Conservation (phyloP, 306 rosid species). For the Mimosa bimucronata region DNA sequence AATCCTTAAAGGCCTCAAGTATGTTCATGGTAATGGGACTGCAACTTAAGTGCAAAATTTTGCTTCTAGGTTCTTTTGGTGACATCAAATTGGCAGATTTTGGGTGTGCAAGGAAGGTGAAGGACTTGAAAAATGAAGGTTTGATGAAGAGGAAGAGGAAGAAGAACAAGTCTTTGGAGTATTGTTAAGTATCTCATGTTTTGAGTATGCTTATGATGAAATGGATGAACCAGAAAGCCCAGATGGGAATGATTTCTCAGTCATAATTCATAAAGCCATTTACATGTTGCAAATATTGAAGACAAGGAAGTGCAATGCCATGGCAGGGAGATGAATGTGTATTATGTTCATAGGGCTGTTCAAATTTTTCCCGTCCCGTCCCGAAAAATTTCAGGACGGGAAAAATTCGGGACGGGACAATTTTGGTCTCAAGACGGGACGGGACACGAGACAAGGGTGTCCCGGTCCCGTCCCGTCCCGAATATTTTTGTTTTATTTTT, state of each 20-base stretch:
- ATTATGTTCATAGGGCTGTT: constrained; percentile 40
- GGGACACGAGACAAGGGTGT: too few relatives aligned
- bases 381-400: too few relatives aligned
- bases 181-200: constrained; percentile 39
- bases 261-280: constrained; percentile 43
- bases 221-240: constrained; percentile 32
- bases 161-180: neutral
- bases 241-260: constrained; percentile 7
- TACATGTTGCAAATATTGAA: constrained; percentile 24
- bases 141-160: neutral
- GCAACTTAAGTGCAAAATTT: constrained; percentile 65
- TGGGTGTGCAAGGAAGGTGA: constrained; percentile 56
- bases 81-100: constrained; percentile 68
- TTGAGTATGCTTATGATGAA: constrained; percentile 37
- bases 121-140: neutral
- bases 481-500: too few relatives aligned
- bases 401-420: too few relatives aligned
- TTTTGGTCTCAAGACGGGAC: too few relatives aligned
- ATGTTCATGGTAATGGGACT: constrained; percentile 55
- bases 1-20: constrained; percentile 51
- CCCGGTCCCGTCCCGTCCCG: too few relatives aligned
- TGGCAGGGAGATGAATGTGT: constrained; percentile 35
- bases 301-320: neutral
- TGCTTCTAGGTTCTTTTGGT: constrained; percentile 64
- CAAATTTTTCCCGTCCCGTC: too few relatives aligned